phyloP scores from a whole-genome alignment of 805 yeast genomes.

The Gaillardinia entomophila region DNA sequence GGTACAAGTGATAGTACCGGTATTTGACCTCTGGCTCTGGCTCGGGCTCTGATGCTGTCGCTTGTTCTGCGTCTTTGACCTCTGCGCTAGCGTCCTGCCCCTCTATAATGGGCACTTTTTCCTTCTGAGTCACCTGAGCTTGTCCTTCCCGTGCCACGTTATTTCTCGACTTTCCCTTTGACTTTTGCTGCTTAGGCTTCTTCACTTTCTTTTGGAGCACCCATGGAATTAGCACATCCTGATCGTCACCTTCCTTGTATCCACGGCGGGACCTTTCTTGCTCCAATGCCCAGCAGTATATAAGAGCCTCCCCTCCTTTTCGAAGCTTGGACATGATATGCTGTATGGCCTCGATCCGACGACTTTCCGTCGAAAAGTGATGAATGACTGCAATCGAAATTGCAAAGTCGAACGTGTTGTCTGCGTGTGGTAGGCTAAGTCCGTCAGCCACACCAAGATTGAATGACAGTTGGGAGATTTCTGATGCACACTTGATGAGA shows the following conservation, averaged over 20 bases:
- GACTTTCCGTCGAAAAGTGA: conserved; percentile 80
- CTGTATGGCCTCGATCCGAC: conserved; percentile 70
- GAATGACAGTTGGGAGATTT: conserved; percentile 27
- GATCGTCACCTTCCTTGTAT: conserved; percentile 85
- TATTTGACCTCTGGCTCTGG: conserved; percentile 50
- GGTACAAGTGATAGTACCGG: conserved; percentile 85
- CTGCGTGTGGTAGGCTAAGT: conserved; percentile 40
- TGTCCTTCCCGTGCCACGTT: background rate
- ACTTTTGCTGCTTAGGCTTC: too few relatives aligned
- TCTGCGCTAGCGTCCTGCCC: conserved; percentile 8
- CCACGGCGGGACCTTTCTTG: conserved; percentile 87
- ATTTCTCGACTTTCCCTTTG: conserved; percentile 1
- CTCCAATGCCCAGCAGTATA: conserved; percentile 96
- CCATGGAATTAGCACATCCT: conserved; percentile 96
- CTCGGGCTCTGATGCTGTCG: conserved; percentile 9
- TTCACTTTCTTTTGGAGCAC: conserved; percentile 50
- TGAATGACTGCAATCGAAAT: conserved; percentile 94
- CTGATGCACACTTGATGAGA: conserved; percentile 56
- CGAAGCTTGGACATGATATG: conserved; percentile 60
- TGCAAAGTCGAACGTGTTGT: conserved; percentile 65
- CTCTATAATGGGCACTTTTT: conserved; percentile 3
- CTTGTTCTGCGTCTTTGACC: background rate
- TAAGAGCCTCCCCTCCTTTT: conserved; percentile 61
- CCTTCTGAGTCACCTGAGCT: conserved; percentile 1
- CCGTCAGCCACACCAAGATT: conserved; percentile 83